Evolutionary conservation across 257 asterid species (phyloP).

Genomic region (Plantago major): DNA sequence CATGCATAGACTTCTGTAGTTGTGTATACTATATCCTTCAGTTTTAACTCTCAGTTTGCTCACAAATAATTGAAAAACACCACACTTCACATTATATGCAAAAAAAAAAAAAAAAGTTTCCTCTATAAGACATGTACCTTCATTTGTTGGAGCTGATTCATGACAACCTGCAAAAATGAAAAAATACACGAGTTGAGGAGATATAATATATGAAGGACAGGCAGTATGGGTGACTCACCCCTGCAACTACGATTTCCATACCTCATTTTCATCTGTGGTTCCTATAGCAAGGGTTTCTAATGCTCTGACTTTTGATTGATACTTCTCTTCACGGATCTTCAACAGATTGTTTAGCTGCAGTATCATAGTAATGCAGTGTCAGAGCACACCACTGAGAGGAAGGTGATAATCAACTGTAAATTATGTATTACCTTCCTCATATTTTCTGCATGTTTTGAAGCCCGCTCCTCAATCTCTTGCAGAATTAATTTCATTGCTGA

Average conservation of each 20-base stretch:
- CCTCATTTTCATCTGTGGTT: constrained; percentile 85
- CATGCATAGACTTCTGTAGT: too few species aligned
- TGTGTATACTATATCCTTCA: too few species aligned
- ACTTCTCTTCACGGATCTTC: constrained; percentile 78
- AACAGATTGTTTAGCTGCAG: constrained; percentile 71
- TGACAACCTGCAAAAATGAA: constrained; percentile 29
- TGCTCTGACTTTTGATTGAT: constrained; percentile 62
- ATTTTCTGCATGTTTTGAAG: constrained; percentile 57
- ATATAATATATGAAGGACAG: constrained; percentile 11
- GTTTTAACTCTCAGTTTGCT: too few species aligned
- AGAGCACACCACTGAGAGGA: constrained; percentile 6
- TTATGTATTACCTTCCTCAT: constrained; percentile 58
- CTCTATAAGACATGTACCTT: constrained; percentile 28
- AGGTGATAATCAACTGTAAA: constrained; percentile 13
- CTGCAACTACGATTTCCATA: constrained; percentile 22
- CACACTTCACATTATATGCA: constrained; percentile 6
- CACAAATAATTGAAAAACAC: neutral
- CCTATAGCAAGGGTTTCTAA: constrained; percentile 81
- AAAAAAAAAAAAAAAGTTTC: neutral
- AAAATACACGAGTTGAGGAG: constrained; percentile 11
- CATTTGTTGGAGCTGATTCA: constrained; percentile 47
- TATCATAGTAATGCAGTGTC: constrained; percentile 19
- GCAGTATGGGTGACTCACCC: constrained; percentile 12
- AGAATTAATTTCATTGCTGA: constrained; percentile 72
- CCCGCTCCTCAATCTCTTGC: constrained; percentile 84